Evolutionary conservation across 352 stramenopile genomes (phyloP).

Genomic region (Phytopythium ostracodes): DNA sequence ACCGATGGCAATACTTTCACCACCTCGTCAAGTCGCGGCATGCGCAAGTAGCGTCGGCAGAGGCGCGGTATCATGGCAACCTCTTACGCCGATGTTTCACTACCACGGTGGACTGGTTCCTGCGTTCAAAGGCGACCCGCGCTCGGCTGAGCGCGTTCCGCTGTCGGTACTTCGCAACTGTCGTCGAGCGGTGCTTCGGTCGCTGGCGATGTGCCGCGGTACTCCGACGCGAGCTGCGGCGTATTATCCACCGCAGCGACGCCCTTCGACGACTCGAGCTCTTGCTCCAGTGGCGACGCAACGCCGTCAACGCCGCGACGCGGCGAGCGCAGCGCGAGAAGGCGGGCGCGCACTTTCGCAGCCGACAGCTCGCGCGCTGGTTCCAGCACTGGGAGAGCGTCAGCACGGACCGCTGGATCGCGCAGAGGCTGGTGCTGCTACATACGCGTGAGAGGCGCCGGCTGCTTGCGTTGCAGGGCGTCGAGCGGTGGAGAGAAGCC

Average conservation of each 20-base stretch:
- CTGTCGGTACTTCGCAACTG: conserved; percentile 17
- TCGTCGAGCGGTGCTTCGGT: conserved; percentile 19
- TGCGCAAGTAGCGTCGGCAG: conserved; percentile 1
- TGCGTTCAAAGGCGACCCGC: conserved; percentile 12
- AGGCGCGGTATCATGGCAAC: not conserved
- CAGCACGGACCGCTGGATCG: conserved; percentile 39
- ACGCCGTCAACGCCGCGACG: not conserved
- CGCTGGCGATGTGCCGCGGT: conserved; percentile 19
- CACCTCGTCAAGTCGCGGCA: conserved; percentile 6
- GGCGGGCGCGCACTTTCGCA: conserved; percentile 9
- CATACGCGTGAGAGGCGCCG: conserved; percentile 18
- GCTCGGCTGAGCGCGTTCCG: conserved; percentile 17
- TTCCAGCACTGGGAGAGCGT: conserved; percentile 52
- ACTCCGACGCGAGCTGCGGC: conserved; percentile 20
- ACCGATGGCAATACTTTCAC: conserved; percentile 18
- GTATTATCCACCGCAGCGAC: conserved; percentile 6
- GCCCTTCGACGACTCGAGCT: conserved; percentile 11
- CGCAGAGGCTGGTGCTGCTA: conserved; percentile 21
- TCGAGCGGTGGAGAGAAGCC: conserved; percentile 12
- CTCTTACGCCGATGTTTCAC: conserved; percentile 9
- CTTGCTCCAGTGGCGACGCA: conserved; percentile 19
- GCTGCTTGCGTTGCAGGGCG: not conserved
- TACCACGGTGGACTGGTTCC: not conserved
- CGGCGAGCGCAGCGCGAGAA: conserved; percentile 9
- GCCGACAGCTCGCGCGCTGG: conserved; percentile 9